A percentile compares a stretch with the other conserved stretches of the same genome.
These are phyloP conservation scores for Elymus sibiricus DNA, from an alignment of 176 grass and related monocot species.

Conservation along the genomic window DNA sequence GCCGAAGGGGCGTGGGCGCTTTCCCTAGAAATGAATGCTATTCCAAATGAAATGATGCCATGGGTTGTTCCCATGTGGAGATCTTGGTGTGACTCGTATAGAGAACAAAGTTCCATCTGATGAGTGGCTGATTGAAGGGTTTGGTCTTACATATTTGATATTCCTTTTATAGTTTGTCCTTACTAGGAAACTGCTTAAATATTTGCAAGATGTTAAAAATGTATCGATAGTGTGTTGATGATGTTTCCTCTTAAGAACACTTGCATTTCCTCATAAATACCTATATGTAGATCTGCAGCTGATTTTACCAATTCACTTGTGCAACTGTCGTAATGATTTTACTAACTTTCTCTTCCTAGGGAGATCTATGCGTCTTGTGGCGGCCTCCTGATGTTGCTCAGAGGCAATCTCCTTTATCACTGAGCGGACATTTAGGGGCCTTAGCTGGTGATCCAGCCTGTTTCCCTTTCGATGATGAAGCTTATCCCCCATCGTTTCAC, in stretches of 20 bases:
- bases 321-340: background rate
- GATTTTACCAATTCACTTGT: background rate
- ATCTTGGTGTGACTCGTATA: background rate
- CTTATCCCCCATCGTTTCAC: too few species aligned
- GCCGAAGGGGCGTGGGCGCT: background rate
- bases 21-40: background rate
- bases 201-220: background rate
- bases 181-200: background rate
- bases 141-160: background rate
- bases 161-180: background rate
- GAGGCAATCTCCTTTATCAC: constrained; percentile 10
- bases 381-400: constrained; percentile 49
- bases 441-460: too few species aligned
- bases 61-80: background rate
- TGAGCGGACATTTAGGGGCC: too few species aligned
- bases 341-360: background rate
- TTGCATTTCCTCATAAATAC: background rate
- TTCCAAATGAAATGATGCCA: background rate
- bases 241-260: background rate
- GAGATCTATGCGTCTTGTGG: constrained; percentile 57
- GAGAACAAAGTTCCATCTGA: background rate
- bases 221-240: too few species aligned
- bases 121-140: background rate
- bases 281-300: background rate
- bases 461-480: too few species aligned